Evolutionary conservation across 768 basidiomycete species (phyloP), one percentile per base, ranked within the genome.

Genomic region (Naganishia vishniacii): DNA sequence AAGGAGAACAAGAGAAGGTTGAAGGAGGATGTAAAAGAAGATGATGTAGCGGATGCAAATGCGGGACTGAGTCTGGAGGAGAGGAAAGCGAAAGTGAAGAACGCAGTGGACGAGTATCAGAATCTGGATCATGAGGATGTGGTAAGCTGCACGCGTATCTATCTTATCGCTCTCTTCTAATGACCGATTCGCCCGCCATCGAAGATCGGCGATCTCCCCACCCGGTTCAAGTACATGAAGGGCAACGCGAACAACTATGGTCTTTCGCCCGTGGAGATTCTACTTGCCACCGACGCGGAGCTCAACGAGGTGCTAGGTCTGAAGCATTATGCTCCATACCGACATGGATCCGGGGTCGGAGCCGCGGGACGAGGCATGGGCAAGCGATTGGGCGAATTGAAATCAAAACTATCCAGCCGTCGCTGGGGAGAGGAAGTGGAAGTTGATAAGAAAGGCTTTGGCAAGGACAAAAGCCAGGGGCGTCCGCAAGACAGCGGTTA

Each of bases 71-170:
- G 88, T n/a, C 89, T 93, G 72, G 89, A 88, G 72, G 89, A 89
- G 84, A 83, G 89, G 59, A 91, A 91, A 77, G 80, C 82, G 56
- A 87, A 87, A 71, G 76, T 92, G 64, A 85, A 93, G 60, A 82
- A 89, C 72, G 90, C 93, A 71, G 88, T 97, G 88, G 88, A 91
- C 66, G 89, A 91, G 75, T 81, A 98, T 44, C 87, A 92, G 74
- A 86, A 82, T 37, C 81, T 98, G 18, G 94, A 97, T 66, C 94
- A 97, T 80, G 97, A 97, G 76, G 93, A 94, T 71, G 84, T 97
- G 81, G 93, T 92, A 18, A 65, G 71, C 86, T 81, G 29, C 11
- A 2, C 12, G 2, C 3, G 11, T 65, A 23, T 41, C 47, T 2
- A 1, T 15, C 44, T 2, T 41, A 47, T 32, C 26, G 45, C 56